Base-by-base conservation (phyloP, 139 green algal genomes). In the Coccomyxa sp. region DNA sequence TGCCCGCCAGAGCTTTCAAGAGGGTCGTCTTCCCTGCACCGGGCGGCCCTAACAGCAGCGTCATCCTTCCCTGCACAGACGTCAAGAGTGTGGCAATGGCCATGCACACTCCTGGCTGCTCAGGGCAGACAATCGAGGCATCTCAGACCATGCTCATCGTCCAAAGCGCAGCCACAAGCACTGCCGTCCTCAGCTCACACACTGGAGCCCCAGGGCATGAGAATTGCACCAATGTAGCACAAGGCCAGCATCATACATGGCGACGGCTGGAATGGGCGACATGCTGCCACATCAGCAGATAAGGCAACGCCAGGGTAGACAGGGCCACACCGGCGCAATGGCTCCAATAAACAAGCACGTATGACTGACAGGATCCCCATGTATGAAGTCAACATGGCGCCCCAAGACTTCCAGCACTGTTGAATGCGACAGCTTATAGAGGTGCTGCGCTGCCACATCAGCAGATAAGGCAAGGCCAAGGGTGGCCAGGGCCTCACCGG, bases 141-240 rank as follows among this genome's bases (percentile, higher is more conserved):
- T 33, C 58, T 70, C 22, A 70, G 86, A 41, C 83, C 76, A 18
- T 71, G 34, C 2, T 88, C 39, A 91, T 91, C 69, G 9, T 24
- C 34, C 12, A 31, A 27, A 16, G 22, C 8, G 16, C 58, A 70
- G 58, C 58, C 14, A 70, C 58, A 31, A 33, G 58, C 58, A 70
- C 8, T 31, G 58, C 58, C 14, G 27, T 31, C 22, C 14, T 34
- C 14, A 36, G 8, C 22, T 33, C 27, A 34, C 22, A 70, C 58
- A 31, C 8, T 12, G 16, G 22, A 70, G 22, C 22, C 24, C 58
- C 22, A 34, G 22, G 31, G 14, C 8, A 33, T 36, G 58, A 12
- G 18, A 33, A 12, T 34, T 70, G 58, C 58, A 70, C 24, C 16
- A 12, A 22, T 33, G 8, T 33, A 34, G 27, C 58, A 35, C 22